phyloP scores from a whole-genome alignment of 208 protist genomes.

The Leishmania turanica region DNA sequence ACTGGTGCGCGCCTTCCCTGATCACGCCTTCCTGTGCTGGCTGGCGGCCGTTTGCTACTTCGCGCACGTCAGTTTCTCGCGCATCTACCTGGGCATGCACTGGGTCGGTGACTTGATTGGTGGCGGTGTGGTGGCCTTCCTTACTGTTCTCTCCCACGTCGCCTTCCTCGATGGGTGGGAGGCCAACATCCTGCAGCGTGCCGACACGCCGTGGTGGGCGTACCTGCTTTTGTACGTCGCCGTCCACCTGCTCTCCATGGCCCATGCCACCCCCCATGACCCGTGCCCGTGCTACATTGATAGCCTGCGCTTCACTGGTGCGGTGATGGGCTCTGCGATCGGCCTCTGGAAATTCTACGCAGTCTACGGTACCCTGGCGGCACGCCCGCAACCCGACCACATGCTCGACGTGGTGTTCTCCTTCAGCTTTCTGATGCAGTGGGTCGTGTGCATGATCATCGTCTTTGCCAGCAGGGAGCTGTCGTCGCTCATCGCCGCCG shows the following conservation, averaged over 20 bases:
- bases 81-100: constrained; percentile 79
- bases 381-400: constrained; percentile 20
- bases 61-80: constrained; percentile 57
- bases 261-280: constrained; percentile 60
- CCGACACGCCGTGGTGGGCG: constrained; percentile 33
- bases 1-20: constrained; percentile 42
- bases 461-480: constrained; percentile 53
- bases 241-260: constrained; percentile 43
- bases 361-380: constrained; percentile 31
- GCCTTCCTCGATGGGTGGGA: constrained; percentile 46
- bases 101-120: constrained; percentile 72
- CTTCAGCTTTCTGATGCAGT: constrained; percentile 43
- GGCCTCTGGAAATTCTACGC: constrained; percentile 43
- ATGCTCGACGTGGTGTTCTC: constrained; percentile 31
- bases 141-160: constrained; percentile 49
- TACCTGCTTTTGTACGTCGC: constrained; percentile 38
- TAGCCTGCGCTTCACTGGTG: constrained; percentile 65
- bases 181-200: constrained; percentile 21
- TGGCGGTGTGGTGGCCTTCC: constrained; percentile 42
- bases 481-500: constrained; percentile 26
- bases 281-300: constrained; percentile 78
- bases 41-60: constrained; percentile 42
- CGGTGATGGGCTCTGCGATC: constrained; percentile 41
- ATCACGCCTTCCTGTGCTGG: constrained; percentile 42
- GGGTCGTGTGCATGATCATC: constrained; percentile 42